Evolutionary conservation across 306 rosid genomes (phyloP).

Genomic region (Glycine soja): DNA sequence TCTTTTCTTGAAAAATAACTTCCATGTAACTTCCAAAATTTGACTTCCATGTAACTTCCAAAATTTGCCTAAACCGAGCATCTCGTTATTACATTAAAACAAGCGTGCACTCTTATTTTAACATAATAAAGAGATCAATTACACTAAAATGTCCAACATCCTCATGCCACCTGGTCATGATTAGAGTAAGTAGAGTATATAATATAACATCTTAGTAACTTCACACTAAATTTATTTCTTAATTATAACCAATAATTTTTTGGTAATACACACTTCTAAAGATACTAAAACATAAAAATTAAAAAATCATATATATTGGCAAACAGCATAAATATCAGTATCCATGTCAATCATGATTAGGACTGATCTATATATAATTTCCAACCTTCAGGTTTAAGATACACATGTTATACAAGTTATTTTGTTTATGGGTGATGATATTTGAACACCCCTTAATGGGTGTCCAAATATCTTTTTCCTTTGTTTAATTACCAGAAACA

Average conservation of each 20-base stretch:
- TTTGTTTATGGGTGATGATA: background rate
- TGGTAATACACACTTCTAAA: background rate
- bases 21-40: too few relatives aligned
- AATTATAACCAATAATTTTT: background rate
- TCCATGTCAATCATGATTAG: background rate
- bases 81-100: too few relatives aligned
- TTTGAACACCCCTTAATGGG: too few relatives aligned
- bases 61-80: too few relatives aligned
- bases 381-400: background rate
- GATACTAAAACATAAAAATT: background rate
- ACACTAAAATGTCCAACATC: too few relatives aligned
- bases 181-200: background rate
- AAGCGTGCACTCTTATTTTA: too few relatives aligned
- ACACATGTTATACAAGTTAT: background rate
- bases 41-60: too few relatives aligned
- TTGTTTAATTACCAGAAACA: too few relatives aligned
- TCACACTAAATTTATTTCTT: background rate
- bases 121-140: too few relatives aligned
- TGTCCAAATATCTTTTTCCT: too few relatives aligned
- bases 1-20: too few relatives aligned
- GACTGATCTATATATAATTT: background rate
- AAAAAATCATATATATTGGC: background rate
- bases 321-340: slow-evolving; percentile 27
- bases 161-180: slow-evolving; percentile 1
- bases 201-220: background rate